Base-by-base conservation (phyloP, 2,329 filamentous ascomycete species). In the Phoma sp. region DNA sequence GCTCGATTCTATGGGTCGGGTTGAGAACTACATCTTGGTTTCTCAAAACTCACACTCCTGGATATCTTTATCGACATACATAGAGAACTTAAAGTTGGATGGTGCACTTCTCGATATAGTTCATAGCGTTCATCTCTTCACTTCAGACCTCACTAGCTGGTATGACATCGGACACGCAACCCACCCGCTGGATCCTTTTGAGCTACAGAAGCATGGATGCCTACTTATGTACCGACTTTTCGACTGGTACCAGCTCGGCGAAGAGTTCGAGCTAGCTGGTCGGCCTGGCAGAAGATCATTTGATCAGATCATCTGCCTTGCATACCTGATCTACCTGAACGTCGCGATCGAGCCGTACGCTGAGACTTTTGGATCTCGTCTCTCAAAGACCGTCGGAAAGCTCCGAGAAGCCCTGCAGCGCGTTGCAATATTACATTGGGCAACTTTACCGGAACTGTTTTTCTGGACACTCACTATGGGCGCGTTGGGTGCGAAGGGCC, bases 391-490 rank as follows among this genome's bases (percentile, higher is more conserved):
- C 1, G 64, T 69, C 6, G 46, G 53, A 24, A 67, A 68, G 25
- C 64, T 74, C 12, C 61, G 56, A 15, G 31, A 53, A 0, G 35
- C 65, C 0, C 46, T 73, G 8, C 48, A 60, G 32, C 55, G 48
- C 50, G 48, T 48, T 2, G 55, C 61, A 8, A 39, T 63, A 3
- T 49, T 57, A n/a, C 36, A 47, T 5, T 74, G 70, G 70, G 43
- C 43, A 19, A 58, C 57, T 5, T 52, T 61, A 1, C 60, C 63
- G 1, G 65, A 69, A 43, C 41, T 71, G 0, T 49, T 72, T 13
- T 59, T 72, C 22, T 74, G 71, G 71, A 64, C 60, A 22, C 36
- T 71, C 1, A 71, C 70, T 0, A 67, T 74, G 57, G 71, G 70
- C 10, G 63, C 63, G 4, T 36, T 72, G 9, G 71, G 63, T 7